A percentile compares a stretch with the other conserved stretches of the same genome.
Conservation (phyloP, 2,329 filamentous ascomycete genomes). For the Diaporthe citrichinensis region DNA sequence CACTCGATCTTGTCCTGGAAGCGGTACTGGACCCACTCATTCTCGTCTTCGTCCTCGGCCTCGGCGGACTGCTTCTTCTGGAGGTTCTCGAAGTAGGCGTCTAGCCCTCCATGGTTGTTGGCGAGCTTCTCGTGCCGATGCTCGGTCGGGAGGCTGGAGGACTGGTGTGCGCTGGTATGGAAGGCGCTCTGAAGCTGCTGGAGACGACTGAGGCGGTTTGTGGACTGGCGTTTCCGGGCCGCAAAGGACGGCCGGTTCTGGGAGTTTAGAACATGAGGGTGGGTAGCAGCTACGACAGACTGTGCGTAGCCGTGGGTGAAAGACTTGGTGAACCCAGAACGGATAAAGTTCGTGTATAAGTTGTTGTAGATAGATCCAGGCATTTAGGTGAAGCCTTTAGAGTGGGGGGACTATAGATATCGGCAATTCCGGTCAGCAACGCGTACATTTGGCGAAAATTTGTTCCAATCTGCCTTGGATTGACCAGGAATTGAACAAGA, state of each 20-base stretch:
- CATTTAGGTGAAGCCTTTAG: slow-evolving; percentile 88
- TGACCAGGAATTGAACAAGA: too few species aligned
- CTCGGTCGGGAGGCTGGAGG: slow-evolving; percentile 68
- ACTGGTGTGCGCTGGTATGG: slow-evolving; percentile 69
- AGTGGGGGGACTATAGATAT: slow-evolving; percentile 58
- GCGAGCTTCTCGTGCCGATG: slow-evolving; percentile 65
- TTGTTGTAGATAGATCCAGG: slow-evolving; percentile 75
- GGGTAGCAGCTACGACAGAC: slow-evolving; percentile 94
- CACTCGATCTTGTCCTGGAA: slow-evolving; percentile 91
- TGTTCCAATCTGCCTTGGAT: neutral
- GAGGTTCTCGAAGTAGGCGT: slow-evolving; percentile 92
- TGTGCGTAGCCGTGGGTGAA: slow-evolving; percentile 98
- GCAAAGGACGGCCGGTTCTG: slow-evolving; percentile 77
- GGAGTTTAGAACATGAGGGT: slow-evolving; percentile 81
- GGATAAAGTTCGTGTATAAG: slow-evolving; percentile 86
- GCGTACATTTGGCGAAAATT: neutral
- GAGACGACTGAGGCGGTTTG: slow-evolving; percentile 67
- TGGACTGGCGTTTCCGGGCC: slow-evolving; percentile 62
- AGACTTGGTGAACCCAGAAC: slow-evolving; percentile 96
- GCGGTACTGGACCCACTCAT: slow-evolving; percentile 93
- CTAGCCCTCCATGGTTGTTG: slow-evolving; percentile 76
- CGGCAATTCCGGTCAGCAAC: slow-evolving; percentile 31
- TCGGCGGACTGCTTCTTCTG: slow-evolving; percentile 81
- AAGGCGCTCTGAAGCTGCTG: slow-evolving; percentile 85
- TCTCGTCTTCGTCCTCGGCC: slow-evolving; percentile 74